These are phyloP conservation scores for Kockovaella imperatae DNA, from an alignment of 768 basidiomycete species.

Conservation along the genomic window DNA sequence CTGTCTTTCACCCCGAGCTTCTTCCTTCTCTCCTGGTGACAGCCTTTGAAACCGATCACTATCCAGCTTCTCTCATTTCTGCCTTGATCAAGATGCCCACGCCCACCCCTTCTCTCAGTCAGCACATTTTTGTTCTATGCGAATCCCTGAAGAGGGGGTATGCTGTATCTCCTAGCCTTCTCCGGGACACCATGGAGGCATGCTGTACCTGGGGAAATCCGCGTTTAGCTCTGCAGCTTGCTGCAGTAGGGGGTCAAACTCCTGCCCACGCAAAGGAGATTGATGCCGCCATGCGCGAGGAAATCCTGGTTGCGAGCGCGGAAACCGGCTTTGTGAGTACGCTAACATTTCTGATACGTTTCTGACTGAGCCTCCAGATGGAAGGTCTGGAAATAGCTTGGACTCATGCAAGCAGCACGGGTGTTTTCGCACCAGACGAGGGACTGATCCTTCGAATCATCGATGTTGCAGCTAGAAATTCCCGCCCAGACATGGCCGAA, in stretches of 20 bases:
- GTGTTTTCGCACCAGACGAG: conserved; percentile 61
- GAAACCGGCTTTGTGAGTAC: conserved; percentile 60
- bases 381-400: conserved; percentile 62
- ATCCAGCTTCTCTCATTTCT: too few species aligned
- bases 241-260: conserved; percentile 54
- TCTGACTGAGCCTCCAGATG: conserved; percentile 47
- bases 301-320: conserved; percentile 60
- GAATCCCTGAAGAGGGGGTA: neutral
- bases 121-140: neutral
- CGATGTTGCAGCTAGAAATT: conserved; percentile 64
- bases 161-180: neutral
- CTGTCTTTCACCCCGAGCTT: neutral
- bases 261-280: conserved; percentile 51
- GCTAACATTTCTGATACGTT: neutral
- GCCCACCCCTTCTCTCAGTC: neutral
- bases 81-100: neutral
- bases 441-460: conserved; percentile 64
- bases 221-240: conserved; percentile 61
- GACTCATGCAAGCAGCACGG: conserved; percentile 53
- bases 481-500: conserved; percentile 61
- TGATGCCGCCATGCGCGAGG: conserved; percentile 56
- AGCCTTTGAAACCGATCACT: neutral
- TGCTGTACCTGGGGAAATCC: conserved; percentile 3
- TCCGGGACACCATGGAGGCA: neutral
- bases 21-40: neutral